Evolutionary conservation across 2,329 filamentous ascomycete genomes (phyloP), one percentile per base, ranked within the genome.

Genomic region (Botrytis byssoidea): DNA sequence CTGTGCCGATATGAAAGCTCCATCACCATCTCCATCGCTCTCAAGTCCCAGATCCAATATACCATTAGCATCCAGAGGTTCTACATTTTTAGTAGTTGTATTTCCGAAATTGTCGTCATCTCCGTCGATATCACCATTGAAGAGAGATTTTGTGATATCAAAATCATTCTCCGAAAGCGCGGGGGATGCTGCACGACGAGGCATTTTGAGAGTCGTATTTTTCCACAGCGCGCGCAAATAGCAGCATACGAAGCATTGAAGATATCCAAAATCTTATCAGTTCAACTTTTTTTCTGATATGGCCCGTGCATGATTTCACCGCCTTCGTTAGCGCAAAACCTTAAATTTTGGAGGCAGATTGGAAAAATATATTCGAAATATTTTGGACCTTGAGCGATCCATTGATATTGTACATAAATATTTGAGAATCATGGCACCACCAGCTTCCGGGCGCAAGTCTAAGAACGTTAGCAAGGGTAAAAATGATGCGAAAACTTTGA

Each of bases 141-240:
- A 92, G 18, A 98, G 86, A 3, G 92, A 91, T 75, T 88, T 90
- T 32, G 94, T 90, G 71, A 99, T 98, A 80, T 99, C 96, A 80
- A 97, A 90, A 81, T 97, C 96, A 77, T 91, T 92, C 83, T 98
- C 95, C 68, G 95, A 98, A 74, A 88, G 86, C 67, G 94, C 90
- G 74, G 95, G 96, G 61, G 96, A 98, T 73, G 88, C 87, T 80
- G 89, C 90, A 80, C 93, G 91, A 81, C 86, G 86, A 83, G 88
- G 87, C 93, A 97, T 97, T 51, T 66, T 72, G 68, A 40, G n/a
- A 46, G 46, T 73, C 42, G 40, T 72, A 35, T 42, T 29, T 67
- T 75, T 77, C 48, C 55, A 74, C 55, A 46, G 37, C 42, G 6
- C 61, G 59, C 72, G 55, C 70, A 73, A 69, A 69, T 37, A 40